Percentiles rank a stretch among this genome's conserved stretches.
Evolutionary conservation across 1,284 basidiomycete genomes (phyloP).

Genomic region (Kwoniella shivajii): DNA sequence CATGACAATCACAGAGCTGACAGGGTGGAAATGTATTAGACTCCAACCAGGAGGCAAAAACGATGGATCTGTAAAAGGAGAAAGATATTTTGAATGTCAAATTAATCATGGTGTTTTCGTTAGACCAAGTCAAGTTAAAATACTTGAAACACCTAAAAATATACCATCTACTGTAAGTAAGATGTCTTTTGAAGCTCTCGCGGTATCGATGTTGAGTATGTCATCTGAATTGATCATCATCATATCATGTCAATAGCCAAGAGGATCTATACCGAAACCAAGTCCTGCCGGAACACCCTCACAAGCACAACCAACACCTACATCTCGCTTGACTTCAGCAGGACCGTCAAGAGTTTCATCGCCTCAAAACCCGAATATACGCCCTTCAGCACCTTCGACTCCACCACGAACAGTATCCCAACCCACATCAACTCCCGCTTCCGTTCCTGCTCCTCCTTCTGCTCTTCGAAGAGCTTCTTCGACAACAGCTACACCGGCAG

Average conservation of each 20-base stretch:
- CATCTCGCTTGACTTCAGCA: slow-evolving; percentile 22
- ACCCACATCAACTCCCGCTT: slow-evolving; percentile 1
- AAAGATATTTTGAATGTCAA: slow-evolving; percentile 81
- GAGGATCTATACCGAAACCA: slow-evolving; percentile 6
- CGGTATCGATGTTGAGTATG: neutral
- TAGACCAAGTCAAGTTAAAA: slow-evolving; percentile 79
- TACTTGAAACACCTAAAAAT: slow-evolving; percentile 43
- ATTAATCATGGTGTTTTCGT: slow-evolving; percentile 86
- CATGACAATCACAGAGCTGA: no score
- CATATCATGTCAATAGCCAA: neutral
- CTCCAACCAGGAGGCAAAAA: slow-evolving; percentile 84
- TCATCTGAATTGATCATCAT: neutral
- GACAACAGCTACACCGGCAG: slow-evolving; percentile 9
- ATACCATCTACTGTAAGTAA: slow-evolving; percentile 14
- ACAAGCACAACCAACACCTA: slow-evolving; percentile 34
- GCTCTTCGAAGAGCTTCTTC: neutral
- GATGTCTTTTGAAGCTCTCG: neutral
- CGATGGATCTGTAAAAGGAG: slow-evolving; percentile 83
- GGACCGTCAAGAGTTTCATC: slow-evolving; percentile 20
- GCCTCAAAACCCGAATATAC: slow-evolving; percentile 18
- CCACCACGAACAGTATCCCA: slow-evolving; percentile 18
- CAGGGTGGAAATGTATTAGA: slow-evolving; percentile 12
- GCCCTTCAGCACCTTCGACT: slow-evolving; percentile 10
- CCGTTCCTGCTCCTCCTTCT: neutral
- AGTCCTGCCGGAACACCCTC: slow-evolving; percentile 23